Conservation (phyloP, 2,329 filamentous ascomycete genomes). For the Fusarium camptoceras region DNA sequence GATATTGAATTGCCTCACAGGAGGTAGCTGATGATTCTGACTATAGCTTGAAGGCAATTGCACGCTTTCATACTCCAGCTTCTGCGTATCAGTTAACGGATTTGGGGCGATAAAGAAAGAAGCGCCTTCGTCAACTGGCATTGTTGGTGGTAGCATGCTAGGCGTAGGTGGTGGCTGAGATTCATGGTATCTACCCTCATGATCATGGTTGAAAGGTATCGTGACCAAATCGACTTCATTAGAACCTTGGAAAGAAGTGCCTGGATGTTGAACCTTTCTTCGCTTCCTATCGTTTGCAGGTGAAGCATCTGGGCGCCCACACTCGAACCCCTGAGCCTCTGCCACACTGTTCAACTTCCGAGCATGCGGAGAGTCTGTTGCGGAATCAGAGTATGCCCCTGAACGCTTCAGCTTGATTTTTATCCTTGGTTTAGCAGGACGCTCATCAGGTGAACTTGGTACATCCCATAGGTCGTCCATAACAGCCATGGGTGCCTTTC, state of each 20-base stretch:
- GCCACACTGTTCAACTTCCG: neutral
- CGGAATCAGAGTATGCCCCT: conserved; percentile 7
- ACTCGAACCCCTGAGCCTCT: neutral
- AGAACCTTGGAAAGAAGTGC: conserved; percentile 23
- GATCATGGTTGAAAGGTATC: conserved; percentile 41
- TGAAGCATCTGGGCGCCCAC: neutral
- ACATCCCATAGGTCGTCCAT: conserved; percentile 58
- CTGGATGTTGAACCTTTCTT: conserved; percentile 35
- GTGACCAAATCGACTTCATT: conserved; percentile 46
- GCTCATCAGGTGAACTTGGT: conserved; percentile 55
- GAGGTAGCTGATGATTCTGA: conserved; percentile 31
- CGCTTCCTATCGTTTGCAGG: conserved; percentile 38
- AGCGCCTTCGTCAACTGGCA: conserved; percentile 44
- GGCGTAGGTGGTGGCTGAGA: conserved; percentile 27
- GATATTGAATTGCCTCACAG: conserved; percentile 31
- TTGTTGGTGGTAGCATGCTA: conserved; percentile 46
- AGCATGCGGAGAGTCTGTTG: neutral
- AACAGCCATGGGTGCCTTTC: conserved; percentile 39
- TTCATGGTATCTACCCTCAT: conserved; percentile 16
- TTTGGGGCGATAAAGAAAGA: conserved; percentile 52
- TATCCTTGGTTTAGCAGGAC: conserved; percentile 15
- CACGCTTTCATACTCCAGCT: conserved; percentile 51
- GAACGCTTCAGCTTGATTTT: conserved; percentile 35
- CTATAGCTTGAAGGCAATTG: conserved; percentile 33
- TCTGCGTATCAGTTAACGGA: conserved; percentile 53